Percentiles rank a stretch among this genome's conserved stretches.
phyloP scores from a whole-genome alignment of 2,329 filamentous ascomycete species.

The Lachnum nothofagi region DNA sequence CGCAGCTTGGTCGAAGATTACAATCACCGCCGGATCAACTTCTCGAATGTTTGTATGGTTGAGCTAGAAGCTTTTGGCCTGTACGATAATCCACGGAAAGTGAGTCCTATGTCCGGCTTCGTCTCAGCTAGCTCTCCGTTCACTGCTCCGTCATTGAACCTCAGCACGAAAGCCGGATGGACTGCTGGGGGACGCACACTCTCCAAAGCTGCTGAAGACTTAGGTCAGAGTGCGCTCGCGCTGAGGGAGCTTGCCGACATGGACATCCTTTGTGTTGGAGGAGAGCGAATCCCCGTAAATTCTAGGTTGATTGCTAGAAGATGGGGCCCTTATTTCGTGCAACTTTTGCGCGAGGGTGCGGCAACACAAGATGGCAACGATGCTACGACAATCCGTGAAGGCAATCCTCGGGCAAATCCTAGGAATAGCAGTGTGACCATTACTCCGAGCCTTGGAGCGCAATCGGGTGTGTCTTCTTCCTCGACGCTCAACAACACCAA shows the following conservation, averaged over 20 bases:
- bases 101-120: slow-evolving; percentile 73
- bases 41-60: slow-evolving; percentile 92
- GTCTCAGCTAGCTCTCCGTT: slow-evolving; percentile 73
- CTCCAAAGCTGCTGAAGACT: slow-evolving; percentile 72
- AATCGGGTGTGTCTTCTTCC: slow-evolving; percentile 42
- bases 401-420: slow-evolving; percentile 48
- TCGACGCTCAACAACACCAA: slow-evolving; percentile 38
- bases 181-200: slow-evolving; percentile 72
- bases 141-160: slow-evolving; percentile 44
- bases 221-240: slow-evolving; percentile 74
- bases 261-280: slow-evolving; percentile 89
- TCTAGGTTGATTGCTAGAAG: slow-evolving; percentile 79
- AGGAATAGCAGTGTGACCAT: slow-evolving; percentile 83
- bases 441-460: slow-evolving; percentile 58
- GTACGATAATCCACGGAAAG: slow-evolving; percentile 87
- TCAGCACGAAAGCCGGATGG: slow-evolving; percentile 50
- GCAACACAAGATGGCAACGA: slow-evolving; percentile 68
- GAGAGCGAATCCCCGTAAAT: slow-evolving; percentile 88
- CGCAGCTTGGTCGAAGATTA: slow-evolving; percentile 94
- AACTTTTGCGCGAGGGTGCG: slow-evolving; percentile 73
- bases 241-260: slow-evolving; percentile 90
- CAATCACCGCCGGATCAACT: slow-evolving; percentile 96
- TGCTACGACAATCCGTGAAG: slow-evolving; percentile 63
- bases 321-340: slow-evolving; percentile 95
- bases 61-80: slow-evolving; percentile 95